A percentile compares a stretch with the other conserved stretches of the same genome.
These are phyloP conservation scores for Rhodofomes roseus DNA, from an alignment of 1,284 basidiomycete genomes.

Conservation along the genomic window DNA sequence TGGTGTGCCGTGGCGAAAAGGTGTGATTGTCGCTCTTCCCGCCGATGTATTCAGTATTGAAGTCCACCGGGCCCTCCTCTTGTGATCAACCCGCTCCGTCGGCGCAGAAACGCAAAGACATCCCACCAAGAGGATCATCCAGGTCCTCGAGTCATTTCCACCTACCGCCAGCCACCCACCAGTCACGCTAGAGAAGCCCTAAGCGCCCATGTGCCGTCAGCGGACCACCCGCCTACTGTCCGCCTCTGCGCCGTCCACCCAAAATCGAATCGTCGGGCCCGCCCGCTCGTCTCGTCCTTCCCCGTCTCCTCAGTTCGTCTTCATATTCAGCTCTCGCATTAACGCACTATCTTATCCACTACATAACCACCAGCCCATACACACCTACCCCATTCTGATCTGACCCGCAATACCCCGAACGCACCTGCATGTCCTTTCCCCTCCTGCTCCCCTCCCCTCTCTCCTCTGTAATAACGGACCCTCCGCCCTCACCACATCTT, in stretches of 20 bases:
- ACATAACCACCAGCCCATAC: neutral
- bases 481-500: neutral
- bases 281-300: neutral
- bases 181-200: neutral
- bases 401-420: neutral
- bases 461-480: neutral
- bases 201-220: neutral
- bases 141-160: neutral
- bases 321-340: neutral
- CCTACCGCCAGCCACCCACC: neutral
- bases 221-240: too few relatives aligned
- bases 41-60: neutral
- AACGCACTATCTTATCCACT: neutral
- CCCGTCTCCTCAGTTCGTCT: neutral
- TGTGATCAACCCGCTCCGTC: neutral
- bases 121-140: neutral
- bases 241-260: neutral
- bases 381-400: neutral
- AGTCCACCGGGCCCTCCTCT: neutral
- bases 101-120: neutral
- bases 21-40: neutral
- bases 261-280: neutral
- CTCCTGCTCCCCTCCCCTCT: neutral
- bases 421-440: neutral
- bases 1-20: neutral